Conservation (phyloP, 2,329 filamentous ascomycete species). For the Tolypocladium endophyticum region DNA sequence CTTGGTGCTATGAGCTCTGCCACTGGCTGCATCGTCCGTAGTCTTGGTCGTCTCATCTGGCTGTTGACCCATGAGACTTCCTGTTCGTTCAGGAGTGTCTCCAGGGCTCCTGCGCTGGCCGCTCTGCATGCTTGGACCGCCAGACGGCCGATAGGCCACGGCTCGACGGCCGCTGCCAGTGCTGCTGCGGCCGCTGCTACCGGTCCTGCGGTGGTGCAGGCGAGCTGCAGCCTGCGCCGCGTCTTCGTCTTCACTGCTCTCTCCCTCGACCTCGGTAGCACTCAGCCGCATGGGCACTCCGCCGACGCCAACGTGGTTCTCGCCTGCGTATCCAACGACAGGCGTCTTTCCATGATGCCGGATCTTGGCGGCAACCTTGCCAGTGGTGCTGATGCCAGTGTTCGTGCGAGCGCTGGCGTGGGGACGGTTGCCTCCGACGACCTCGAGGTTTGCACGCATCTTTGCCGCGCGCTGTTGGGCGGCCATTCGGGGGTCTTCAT, state of each 20-base stretch:
- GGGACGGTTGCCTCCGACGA: conserved; percentile 52
- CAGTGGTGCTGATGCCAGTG: conserved; percentile 50
- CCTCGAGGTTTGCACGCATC: conserved; percentile 73
- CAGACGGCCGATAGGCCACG: conserved; percentile 40
- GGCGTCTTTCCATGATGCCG: conserved; percentile 75
- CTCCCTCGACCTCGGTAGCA: conserved; percentile 90
- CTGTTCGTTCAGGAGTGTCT: conserved; percentile 44
- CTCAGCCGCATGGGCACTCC: conserved; percentile 86
- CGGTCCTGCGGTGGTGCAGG: conserved; percentile 57
- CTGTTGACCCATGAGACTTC: conserved; percentile 38
- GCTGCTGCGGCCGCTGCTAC: conserved; percentile 67
- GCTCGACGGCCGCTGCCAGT: conserved; percentile 41
- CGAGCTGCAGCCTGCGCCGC: conserved; percentile 28
- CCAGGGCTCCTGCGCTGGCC: conserved; percentile 39
- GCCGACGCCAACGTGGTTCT: conserved; percentile 61
- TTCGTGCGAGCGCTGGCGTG: conserved; percentile 38
- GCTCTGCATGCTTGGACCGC: conserved; percentile 29
- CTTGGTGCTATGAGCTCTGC: conserved; percentile 37
- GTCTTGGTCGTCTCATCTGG: conserved; percentile 15
- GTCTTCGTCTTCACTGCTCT: conserved; percentile 70
- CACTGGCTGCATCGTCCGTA: conserved; percentile 32
- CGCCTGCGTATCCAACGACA: conserved; percentile 66
- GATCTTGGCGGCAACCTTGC: conserved; percentile 74
- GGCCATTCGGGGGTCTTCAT: conserved; percentile 74
- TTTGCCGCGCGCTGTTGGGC: conserved; percentile 83